phyloP scores from a whole-genome alignment of 2,329 filamentous ascomycete genomes.

The Metarhizium humberi region DNA sequence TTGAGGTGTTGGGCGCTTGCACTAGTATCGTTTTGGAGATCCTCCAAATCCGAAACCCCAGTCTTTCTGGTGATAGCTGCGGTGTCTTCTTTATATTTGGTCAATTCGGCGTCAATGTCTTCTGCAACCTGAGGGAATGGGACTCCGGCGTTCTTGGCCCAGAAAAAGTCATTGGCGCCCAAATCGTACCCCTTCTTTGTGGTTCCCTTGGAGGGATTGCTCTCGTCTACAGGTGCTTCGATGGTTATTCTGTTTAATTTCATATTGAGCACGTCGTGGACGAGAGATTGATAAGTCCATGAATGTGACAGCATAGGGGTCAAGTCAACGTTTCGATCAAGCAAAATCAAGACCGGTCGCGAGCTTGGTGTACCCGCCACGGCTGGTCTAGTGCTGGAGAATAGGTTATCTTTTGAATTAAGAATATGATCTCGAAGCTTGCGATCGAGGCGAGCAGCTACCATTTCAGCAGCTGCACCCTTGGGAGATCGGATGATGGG shows the following conservation, averaged over 20 bases:
- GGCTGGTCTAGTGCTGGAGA: conserved; percentile 59
- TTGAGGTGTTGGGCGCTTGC: conserved; percentile 91
- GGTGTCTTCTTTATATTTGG: conserved; percentile 91
- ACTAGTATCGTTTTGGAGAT: conserved; percentile 80
- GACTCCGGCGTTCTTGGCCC: conserved; percentile 80
- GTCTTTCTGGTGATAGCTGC: conserved; percentile 93
- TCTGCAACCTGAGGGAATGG: conserved; percentile 96
- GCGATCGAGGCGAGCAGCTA: conserved; percentile 85
- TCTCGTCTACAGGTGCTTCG: conserved; percentile 71
- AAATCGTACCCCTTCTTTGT: conserved; percentile 87
- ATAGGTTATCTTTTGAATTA: conserved; percentile 96
- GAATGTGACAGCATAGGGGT: conserved; percentile 99
- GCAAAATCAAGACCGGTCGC: conserved; percentile 81
- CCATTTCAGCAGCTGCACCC: conserved; percentile 86
- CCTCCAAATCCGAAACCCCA: conserved; percentile 83
- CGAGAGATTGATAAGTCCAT: conserved; percentile 70
- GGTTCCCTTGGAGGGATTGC: conserved; percentile 62
- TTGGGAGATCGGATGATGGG: conserved; percentile 94
- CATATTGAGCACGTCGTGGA: conserved; percentile 52
- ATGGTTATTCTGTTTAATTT: conserved; percentile 88
- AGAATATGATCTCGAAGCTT: conserved; percentile 94
- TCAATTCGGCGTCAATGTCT: conserved; percentile 88
- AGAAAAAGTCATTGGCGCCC: conserved; percentile 88
- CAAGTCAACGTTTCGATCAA: conserved; percentile 91
- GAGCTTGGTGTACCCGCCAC: conserved; percentile 57